Percentiles rank a stretch among this genome's conserved stretches.
These are phyloP conservation scores for Achlya hypogyna DNA, from an alignment of 352 stramenopile species.

Conservation along the genomic window DNA sequence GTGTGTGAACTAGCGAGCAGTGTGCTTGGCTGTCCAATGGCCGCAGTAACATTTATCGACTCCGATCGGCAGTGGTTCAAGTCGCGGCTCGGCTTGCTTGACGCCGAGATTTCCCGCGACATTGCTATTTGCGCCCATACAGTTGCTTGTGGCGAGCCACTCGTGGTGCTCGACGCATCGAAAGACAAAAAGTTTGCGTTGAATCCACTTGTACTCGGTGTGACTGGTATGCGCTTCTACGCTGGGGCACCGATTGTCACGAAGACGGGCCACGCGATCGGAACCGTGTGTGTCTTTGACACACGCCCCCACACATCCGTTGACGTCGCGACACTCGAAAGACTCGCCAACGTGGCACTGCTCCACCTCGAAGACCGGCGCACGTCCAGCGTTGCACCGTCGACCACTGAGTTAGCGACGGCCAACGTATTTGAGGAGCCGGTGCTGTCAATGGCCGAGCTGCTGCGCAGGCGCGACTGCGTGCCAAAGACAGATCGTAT, in stretches of 20 bases:
- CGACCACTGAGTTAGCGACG: background rate
- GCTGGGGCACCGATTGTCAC: slow-evolving; percentile 31
- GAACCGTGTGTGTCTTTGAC: background rate
- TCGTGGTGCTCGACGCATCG: slow-evolving; percentile 36
- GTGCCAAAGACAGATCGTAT: background rate
- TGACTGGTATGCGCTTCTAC: slow-evolving; percentile 61
- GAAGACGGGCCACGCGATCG: background rate
- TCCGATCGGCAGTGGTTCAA: background rate
- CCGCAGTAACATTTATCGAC: background rate
- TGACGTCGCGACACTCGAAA: background rate
- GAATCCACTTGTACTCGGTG: slow-evolving; percentile 41
- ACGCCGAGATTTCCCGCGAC: background rate
- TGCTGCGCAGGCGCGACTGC: background rate
- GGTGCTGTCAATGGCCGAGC: background rate
- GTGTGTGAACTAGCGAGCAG: background rate
- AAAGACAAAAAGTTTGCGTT: slow-evolving; percentile 42
- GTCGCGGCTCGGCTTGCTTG: background rate
- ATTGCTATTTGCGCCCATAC: background rate
- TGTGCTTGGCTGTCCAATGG: background rate
- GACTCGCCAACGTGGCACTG: background rate
- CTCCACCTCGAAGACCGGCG: background rate
- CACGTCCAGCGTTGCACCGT: no score
- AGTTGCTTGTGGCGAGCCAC: background rate
- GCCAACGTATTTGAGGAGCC: background rate
- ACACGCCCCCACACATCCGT: background rate